phyloP scores from a whole-genome alignment of 2,329 filamentous ascomycete genomes.

The Xylariales sp. region DNA sequence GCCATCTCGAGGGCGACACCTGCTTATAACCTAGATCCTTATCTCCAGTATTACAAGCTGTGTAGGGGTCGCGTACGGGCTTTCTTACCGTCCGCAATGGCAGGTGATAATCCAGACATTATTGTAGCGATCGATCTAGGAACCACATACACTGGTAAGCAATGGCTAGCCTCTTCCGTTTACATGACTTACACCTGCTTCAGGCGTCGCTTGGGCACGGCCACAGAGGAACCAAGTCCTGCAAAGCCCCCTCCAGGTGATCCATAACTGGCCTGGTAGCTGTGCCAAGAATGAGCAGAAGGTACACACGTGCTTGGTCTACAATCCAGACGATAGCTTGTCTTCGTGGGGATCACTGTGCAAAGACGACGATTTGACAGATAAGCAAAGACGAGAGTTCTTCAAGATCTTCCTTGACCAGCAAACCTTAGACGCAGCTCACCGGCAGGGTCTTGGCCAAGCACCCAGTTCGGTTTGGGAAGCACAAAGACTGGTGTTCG shows the following conservation, averaged over 20 bases:
- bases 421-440: constrained; percentile 36
- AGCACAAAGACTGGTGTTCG: constrained; percentile 41
- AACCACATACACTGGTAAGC: constrained; percentile 40
- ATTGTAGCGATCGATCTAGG: constrained; percentile 40
- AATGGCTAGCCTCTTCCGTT: neutral
- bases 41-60: too few species aligned
- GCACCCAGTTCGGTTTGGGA: constrained; percentile 36
- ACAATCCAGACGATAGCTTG: constrained; percentile 34
- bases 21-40: too few species aligned
- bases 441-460: constrained; percentile 37
- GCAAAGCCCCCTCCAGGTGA: constrained; percentile 36
- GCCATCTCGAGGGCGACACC: too few species aligned
- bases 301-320: constrained; percentile 47
- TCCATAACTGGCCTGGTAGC: constrained; percentile 51
- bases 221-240: constrained; percentile 25
- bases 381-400: constrained; percentile 39
- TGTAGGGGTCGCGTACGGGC: too few species aligned
- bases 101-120: constrained; percentile 28
- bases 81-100: too few species aligned
- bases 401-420: constrained; percentile 53
- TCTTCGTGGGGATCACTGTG: constrained; percentile 52
- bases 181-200: constrained; percentile 12
- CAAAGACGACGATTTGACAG: constrained; percentile 35
- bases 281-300: constrained; percentile 50
- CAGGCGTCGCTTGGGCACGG: constrained; percentile 32